Conservation (phyloP, 192 early-diverging fungal genomes). For the Diversispora epigaea region DNA sequence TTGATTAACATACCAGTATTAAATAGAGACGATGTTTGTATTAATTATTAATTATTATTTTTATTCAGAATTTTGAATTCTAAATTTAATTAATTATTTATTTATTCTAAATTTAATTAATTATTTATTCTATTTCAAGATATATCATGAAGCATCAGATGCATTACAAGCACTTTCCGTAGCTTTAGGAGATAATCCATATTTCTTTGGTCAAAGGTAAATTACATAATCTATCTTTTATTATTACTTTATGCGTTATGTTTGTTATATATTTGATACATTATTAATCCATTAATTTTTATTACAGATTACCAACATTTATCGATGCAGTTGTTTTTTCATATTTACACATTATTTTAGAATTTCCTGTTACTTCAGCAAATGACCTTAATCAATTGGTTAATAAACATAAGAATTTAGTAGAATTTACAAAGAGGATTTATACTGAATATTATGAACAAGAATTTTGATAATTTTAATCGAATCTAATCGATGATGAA, state of each 20-base stretch:
- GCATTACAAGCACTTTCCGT: slow-evolving; percentile 52
- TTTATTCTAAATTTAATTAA: slow-evolving; percentile 5
- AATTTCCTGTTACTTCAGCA: slow-evolving; percentile 36
- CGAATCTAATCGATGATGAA: too few species aligned
- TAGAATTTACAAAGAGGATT: slow-evolving; percentile 44
- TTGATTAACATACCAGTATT: slow-evolving; percentile 61
- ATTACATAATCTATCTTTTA: neutral
- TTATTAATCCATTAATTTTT: too few species aligned
- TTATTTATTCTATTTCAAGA: slow-evolving; percentile 36
- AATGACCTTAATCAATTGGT: slow-evolving; percentile 47
- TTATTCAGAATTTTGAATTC: too few species aligned
- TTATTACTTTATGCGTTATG: neutral
- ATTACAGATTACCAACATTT: slow-evolving; percentile 43
- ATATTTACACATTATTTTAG: slow-evolving; percentile 57
- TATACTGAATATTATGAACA: slow-evolving; percentile 18
- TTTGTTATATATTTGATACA: slow-evolving; percentile 3
- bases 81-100: neutral
- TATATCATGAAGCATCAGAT: slow-evolving; percentile 55
- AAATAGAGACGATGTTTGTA: slow-evolving; percentile 50
- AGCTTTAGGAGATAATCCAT: slow-evolving; percentile 47
- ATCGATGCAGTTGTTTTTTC: slow-evolving; percentile 62
- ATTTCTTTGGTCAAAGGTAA: slow-evolving; percentile 57
- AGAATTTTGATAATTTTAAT: neutral
- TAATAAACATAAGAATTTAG: slow-evolving; percentile 53
- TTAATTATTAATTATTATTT: neutral